These are phyloP conservation scores for Pythium insidiosum DNA, from an alignment of 352 stramenopile species.

Conservation along the genomic window DNA sequence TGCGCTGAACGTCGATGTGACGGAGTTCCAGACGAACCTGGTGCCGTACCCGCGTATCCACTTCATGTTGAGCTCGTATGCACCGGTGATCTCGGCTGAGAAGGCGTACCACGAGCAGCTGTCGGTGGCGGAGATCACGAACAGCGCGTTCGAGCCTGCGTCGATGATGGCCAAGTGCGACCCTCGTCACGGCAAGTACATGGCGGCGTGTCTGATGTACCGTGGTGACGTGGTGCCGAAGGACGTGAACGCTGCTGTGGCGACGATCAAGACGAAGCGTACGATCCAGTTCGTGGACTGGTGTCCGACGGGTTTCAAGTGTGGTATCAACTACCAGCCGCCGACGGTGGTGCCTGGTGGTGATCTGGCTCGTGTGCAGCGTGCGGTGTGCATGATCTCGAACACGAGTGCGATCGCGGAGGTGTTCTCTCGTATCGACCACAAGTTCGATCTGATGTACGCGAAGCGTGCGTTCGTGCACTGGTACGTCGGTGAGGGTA, in stretches of 20 bases:
- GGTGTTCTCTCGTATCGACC: conserved; percentile 96
- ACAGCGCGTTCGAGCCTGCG: conserved; percentile 95
- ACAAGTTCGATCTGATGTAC: conserved; percentile 99
- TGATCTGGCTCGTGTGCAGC: conserved; percentile 96
- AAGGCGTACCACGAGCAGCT: conserved; percentile 97
- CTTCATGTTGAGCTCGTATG: conserved; percentile 99
- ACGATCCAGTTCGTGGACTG: conserved; percentile 99
- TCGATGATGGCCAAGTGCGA: conserved; percentile 99
- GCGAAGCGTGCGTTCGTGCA: conserved; percentile 99
- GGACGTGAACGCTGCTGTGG: conserved; percentile 91
- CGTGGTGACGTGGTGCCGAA: conserved; percentile 91
- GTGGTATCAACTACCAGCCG: conserved; percentile 98
- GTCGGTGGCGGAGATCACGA: conserved; percentile 98
- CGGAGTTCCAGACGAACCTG: conserved; percentile 99
- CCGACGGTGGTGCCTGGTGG: conserved; percentile 94
- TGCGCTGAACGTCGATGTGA: conserved; percentile 98
- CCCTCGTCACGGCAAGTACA: conserved; percentile 98
- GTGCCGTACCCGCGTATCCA: conserved; percentile 98
- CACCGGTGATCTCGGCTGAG: conserved; percentile 96
- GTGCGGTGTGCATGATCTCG: conserved; percentile 98
- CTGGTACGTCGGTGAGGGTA: conserved; percentile 99
- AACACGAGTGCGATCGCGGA: conserved; percentile 99
- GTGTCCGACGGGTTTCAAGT: conserved; percentile 99
- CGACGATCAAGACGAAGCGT: conserved; percentile 97
- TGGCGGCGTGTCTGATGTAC: conserved; percentile 98